These are phyloP conservation scores for Lachnellula occidentalis DNA, from an alignment of 2,329 filamentous ascomycete species.

Conservation along the genomic window DNA sequence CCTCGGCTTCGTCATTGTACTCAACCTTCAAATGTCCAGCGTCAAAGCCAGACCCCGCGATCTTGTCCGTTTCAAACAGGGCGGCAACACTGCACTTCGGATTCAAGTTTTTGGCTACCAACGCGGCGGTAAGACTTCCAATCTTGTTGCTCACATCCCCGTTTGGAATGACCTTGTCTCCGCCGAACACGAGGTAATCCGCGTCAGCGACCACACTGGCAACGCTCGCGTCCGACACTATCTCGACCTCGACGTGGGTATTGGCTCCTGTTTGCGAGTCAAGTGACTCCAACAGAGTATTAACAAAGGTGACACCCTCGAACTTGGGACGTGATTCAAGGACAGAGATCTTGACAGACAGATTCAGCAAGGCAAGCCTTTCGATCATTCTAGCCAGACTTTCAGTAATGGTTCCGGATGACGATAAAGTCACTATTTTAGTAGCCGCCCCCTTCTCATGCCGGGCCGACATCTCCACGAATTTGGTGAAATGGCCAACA, in stretches of 20 bases:
- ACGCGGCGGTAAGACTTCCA: conserved; percentile 53
- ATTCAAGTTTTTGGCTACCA: conserved; percentile 47
- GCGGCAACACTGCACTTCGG: conserved; percentile 46
- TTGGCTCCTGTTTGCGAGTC: conserved; percentile 18
- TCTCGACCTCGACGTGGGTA: conserved; percentile 28
- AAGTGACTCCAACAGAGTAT: conserved; percentile 32
- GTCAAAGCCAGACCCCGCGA: conserved; percentile 42
- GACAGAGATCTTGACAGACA: conserved; percentile 49
- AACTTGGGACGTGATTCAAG: conserved; percentile 63
- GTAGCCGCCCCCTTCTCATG: conserved; percentile 5
- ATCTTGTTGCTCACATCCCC: conserved; percentile 64
- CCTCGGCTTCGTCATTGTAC: conserved; percentile 47
- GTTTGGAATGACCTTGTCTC: conserved; percentile 52
- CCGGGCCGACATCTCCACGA: conserved; percentile 8
- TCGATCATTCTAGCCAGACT: conserved; percentile 37
- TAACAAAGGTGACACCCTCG: conserved; percentile 56
- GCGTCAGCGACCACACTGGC: conserved; percentile 46
- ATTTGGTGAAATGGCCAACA: conserved; percentile 4
- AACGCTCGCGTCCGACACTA: conserved; percentile 54
- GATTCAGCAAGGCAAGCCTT: conserved; percentile 32
- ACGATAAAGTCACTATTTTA: conserved; percentile 49
- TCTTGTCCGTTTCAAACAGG: conserved; percentile 56
- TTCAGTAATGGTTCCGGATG: conserved; percentile 54
- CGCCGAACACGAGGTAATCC: conserved; percentile 57
- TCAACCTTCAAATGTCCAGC: conserved; percentile 41